phyloP scores from a whole-genome alignment of 352 stramenopile species.

The Pythium periplocum region DNA sequence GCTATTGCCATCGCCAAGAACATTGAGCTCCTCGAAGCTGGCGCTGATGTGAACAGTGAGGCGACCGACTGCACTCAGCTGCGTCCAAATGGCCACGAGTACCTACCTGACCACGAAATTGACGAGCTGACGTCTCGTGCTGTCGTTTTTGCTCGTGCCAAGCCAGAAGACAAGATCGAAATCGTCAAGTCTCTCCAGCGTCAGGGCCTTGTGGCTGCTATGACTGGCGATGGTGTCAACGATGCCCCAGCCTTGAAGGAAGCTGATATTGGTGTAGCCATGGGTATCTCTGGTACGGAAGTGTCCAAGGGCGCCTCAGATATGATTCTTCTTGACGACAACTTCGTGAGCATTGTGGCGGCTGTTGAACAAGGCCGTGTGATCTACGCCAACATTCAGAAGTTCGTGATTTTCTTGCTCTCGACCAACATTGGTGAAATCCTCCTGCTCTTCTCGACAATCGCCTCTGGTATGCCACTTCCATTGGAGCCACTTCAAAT shows the following conservation, averaged over 20 bases:
- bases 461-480: conserved; percentile 53
- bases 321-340: conserved; percentile 98
- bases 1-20: conserved; percentile 91
- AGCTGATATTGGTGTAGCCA: conserved; percentile 95
- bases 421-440: conserved; percentile 97
- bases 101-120: conserved; percentile 69
- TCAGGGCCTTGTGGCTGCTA: conserved; percentile 86
- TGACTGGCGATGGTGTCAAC: conserved; percentile 98
- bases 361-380: conserved; percentile 95
- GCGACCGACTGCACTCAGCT: conserved; percentile 74
- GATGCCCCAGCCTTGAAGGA: conserved; percentile 96
- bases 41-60: conserved; percentile 45
- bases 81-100: conserved; percentile 40
- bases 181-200: conserved; percentile 94
- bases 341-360: conserved; percentile 97
- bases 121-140: conserved; percentile 81
- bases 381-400: conserved; percentile 98
- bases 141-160: conserved; percentile 92
- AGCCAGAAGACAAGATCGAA: conserved; percentile 94
- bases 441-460: conserved; percentile 69
- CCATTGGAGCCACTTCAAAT: conserved; percentile 97
- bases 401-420: conserved; percentile 98
- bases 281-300: conserved; percentile 96
- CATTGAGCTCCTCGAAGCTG: conserved; percentile 88
- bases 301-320: conserved; percentile 98